Base-by-base conservation (phyloP, 2,329 filamentous ascomycete genomes). In the Daldinia sp. region DNA sequence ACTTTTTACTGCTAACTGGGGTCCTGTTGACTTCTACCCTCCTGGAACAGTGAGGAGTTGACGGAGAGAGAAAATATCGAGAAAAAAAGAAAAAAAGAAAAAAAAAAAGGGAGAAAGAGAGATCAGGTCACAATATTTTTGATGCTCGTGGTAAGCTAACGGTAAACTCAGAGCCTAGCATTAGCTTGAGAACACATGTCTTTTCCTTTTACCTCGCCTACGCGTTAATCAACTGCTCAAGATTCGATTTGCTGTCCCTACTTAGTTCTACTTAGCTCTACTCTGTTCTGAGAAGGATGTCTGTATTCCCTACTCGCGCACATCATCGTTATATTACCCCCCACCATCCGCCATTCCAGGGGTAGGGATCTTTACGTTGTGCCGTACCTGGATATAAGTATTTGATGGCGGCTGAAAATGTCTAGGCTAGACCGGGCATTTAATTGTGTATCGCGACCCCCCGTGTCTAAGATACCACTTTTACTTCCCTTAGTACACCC, bases 391-490 rank as follows among this genome's bases (percentile, higher is more conserved):
- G 63, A 39, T 53, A 41, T 45, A 62, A 63, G 67, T 70, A 63
- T 57, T 61, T 68, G 41, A 63, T 66, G 62, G 67, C 68, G 72
- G 67, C 69, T 68, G 66, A 69, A 66, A 62, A 61, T 70, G 64
- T 69, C 64, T 68, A 53, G 56, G 54, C 67, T 60, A 68, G 62
- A 55, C 66, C 67, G 68, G 68, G 65, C 55, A 66, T 55, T 68
- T 70, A 68, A 56, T 67, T 60, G 63, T 64, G 61, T 65, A 56
- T 48, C 58, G 62, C 64, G 48, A 30, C 54, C 61, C 52, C 57
- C 58, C 64, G 62, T 71, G 66, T 71, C 68, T 70, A 56, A 70
- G 69, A 69, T 73, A 68, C 69, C 66, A 69, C 63, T 63, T 65
- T 70, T 58, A 61, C 48, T 48, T 17, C 43, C 25, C 13, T 30